Evolutionary conservation across 2,329 filamentous ascomycete genomes (phyloP), one percentile per base, ranked within the genome.

Genomic region (Fusarium sp.): DNA sequence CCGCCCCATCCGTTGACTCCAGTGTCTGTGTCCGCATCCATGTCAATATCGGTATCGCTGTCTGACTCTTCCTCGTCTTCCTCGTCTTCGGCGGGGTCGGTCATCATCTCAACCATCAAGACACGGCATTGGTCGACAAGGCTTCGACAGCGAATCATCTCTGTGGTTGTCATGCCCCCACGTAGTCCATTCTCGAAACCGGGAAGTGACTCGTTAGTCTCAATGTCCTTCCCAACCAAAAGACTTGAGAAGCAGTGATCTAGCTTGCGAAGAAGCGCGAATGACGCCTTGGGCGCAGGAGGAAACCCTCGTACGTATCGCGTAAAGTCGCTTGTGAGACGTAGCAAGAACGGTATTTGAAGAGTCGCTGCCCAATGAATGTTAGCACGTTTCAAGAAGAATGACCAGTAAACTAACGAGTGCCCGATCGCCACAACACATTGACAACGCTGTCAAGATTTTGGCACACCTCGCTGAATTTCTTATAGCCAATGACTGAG

Each of bases 131-230:
- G 87, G 76, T 96, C 92, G 0, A 93, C 91, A 29, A 96, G 82
- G 74, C 92, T 92, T 75, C 92, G 91, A 69, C 94, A 91, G 40
- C 95, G 87, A 7, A 98, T 93, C 84, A 96, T 97, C 77, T 97
- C 93, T 0, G 92, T 95, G 16, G 80, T 83, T 1, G 89, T 93
- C 83, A 92, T 90, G 1, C 92, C 90, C 0, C 89, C 87, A 1
- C 83, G 79, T 5, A 84, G 81, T 1, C 86, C 86, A 6, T 82
- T 84, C 68, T 89, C 87, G 67, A 94, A 93, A 0, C 93, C 93
- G 0, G 92, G 89, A 1, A 97, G 81, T 0, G 82, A 74, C 38
- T 90, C 87, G 0, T 86, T 85, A 0, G 90, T 90, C 13, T 89
- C 86, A 4, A 89, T 80, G 74, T 97, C 89, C 62, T 85, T 81